A percentile compares a stretch with the other conserved stretches of the same genome.
Evolutionary conservation across 345 rosid species (phyloP).

Genomic region (Hibiscus tridactylites): DNA sequence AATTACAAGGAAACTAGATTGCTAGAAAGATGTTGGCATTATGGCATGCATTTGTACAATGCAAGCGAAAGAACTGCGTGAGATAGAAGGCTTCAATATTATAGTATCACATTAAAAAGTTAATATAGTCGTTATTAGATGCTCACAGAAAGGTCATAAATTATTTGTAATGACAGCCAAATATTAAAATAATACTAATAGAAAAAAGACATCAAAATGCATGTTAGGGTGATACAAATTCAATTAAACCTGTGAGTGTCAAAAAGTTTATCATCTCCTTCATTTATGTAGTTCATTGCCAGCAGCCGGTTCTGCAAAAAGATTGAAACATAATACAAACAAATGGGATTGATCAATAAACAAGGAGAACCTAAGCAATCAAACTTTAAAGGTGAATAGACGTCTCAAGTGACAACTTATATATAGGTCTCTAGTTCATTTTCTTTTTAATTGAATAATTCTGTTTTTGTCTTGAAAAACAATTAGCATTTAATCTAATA

Average conservation of each 20-base stretch:
- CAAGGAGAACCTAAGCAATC: not conserved
- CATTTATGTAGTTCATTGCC: conserved; percentile 96
- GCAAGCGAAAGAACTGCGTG: not conserved
- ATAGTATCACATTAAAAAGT: not conserved
- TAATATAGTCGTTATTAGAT: not conserved
- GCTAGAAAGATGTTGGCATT: too few species aligned
- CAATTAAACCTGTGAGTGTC: conserved; percentile 84
- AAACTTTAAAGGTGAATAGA: not conserved
- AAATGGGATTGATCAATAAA: not conserved
- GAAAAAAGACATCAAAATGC: not conserved
- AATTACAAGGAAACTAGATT: not conserved
- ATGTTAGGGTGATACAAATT: not conserved
- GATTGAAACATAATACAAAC: conserved; percentile 10
- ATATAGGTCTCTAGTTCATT: not conserved
- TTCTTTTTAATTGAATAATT: not conserved
- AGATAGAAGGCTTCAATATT: not conserved
- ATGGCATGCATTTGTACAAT: not conserved
- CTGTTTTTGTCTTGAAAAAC: not conserved
- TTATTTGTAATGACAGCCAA: not conserved
- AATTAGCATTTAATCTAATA: not conserved
- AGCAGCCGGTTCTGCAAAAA: conserved; percentile 84
- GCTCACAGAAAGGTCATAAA: not conserved
- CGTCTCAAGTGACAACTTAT: not conserved
- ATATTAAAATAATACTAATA: not conserved
- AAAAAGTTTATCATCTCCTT: conserved; percentile 89